Conservation (phyloP, 192 early-diverging fungal species). For the Coemansia sp. region DNA sequence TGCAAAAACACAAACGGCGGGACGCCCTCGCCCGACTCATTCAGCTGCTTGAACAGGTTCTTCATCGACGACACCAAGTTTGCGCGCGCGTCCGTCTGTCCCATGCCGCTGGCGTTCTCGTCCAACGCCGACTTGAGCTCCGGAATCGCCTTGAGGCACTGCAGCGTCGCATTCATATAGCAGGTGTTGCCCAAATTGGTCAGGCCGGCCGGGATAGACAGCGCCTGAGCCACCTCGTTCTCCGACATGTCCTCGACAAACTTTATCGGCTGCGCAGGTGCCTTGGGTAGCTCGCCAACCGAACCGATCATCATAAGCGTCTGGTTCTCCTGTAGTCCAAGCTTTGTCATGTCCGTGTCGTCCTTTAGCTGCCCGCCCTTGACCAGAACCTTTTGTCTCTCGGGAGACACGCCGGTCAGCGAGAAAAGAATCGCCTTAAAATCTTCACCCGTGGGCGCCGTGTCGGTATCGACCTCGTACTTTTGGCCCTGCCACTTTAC, state of each 20-base stretch:
- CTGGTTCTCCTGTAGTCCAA: conserved; percentile 71
- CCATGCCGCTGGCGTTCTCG: conserved; percentile 24
- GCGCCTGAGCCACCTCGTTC: conserved; percentile 76
- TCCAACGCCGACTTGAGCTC: conserved; percentile 66
- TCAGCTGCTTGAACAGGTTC: conserved; percentile 69
- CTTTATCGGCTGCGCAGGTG: conserved; percentile 60
- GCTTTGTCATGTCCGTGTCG: conserved; percentile 65
- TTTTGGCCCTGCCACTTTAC: conserved; percentile 94
- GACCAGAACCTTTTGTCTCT: conserved; percentile 89
- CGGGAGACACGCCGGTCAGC: conserved; percentile 85
- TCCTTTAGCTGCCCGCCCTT: conserved; percentile 94
- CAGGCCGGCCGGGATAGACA: conserved; percentile 87
- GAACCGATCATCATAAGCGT: conserved; percentile 92
- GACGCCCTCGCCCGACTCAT: conserved; percentile 63
- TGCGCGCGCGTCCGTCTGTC: conserved; percentile 16
- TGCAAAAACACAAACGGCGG: conserved; percentile 77
- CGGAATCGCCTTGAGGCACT: conserved; percentile 86
- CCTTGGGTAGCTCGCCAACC: conserved; percentile 86
- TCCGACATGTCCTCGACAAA: conserved; percentile 96
- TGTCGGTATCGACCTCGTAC: conserved; percentile 72
- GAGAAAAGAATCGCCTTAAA: conserved; percentile 90
- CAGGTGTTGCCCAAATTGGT: conserved; percentile 91
- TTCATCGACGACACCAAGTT: conserved; percentile 70
- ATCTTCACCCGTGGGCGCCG: conserved; percentile 64
- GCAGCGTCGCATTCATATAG: conserved; percentile 87